These are phyloP conservation scores for Suillus plorans DNA, from an alignment of 768 basidiomycete species.

Conservation along the genomic window DNA sequence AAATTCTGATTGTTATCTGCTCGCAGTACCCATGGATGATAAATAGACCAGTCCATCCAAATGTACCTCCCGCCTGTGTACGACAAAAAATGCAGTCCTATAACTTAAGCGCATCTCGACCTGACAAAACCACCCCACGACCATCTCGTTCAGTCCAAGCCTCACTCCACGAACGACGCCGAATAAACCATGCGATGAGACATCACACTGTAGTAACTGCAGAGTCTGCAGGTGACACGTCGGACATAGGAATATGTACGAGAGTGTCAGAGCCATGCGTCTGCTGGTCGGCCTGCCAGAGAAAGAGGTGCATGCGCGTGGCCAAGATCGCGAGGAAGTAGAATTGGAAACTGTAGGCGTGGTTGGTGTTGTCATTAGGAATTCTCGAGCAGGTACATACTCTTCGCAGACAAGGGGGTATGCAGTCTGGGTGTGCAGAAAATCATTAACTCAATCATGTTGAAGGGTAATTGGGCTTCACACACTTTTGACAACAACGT, in stretches of 20 bases:
- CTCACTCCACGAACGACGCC: neutral
- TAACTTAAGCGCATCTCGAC: neutral
- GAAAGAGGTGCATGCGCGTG: neutral
- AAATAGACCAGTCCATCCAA: neutral
- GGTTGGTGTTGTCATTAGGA: neutral
- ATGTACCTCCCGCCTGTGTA: neutral
- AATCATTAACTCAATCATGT: neutral
- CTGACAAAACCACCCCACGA: neutral
- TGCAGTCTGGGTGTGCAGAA: neutral
- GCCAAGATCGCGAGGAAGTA: neutral
- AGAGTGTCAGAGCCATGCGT: neutral
- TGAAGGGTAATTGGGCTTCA: neutral
- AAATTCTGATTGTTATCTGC: no score
- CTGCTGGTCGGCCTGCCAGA: neutral
- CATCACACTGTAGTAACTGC: neutral
- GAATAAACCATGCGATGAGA: neutral
- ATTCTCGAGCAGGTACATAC: neutral
- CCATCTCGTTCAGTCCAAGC: neutral
- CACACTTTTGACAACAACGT: neutral
- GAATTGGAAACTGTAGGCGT: neutral
- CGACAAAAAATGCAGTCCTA: neutral
- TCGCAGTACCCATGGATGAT: neutral
- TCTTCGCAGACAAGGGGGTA: neutral
- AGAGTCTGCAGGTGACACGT: neutral
- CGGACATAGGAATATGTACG: neutral